A percentile compares a stretch with the other conserved stretches of the same genome.
Conservation (phyloP, 768 basidiomycete species). For the Coprinopsis sp. region DNA sequence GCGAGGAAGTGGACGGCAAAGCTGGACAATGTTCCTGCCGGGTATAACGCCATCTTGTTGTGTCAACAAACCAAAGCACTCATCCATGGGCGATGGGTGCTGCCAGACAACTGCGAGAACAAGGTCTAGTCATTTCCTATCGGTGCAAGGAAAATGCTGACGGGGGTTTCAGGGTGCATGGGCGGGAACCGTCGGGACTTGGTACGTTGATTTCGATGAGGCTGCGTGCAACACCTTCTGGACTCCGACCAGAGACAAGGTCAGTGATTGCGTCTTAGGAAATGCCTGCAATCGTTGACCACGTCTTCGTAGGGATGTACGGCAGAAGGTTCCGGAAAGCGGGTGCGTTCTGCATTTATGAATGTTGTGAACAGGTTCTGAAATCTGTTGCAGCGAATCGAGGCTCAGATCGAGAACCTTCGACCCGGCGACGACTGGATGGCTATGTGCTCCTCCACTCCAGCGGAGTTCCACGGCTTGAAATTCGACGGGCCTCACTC, state of each 20-base stretch:
- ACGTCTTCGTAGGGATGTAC: background rate
- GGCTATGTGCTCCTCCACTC: too few species aligned
- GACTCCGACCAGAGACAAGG: background rate
- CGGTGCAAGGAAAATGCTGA: background rate
- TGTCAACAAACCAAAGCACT: background rate
- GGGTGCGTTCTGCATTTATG: background rate
- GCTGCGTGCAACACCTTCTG: background rate
- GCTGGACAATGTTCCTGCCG: background rate
- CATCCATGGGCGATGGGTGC: background rate
- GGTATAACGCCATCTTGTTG: background rate
- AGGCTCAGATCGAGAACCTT: background rate
- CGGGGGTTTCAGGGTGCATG: constrained; percentile 1
- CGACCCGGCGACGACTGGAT: background rate
- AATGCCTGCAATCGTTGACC: background rate
- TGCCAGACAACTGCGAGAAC: background rate
- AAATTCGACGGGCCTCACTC: too few species aligned
- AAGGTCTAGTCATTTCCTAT: background rate
- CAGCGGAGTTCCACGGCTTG: too few species aligned
- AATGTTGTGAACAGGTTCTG: background rate
- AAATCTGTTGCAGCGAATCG: background rate
- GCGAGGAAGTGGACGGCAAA: background rate
- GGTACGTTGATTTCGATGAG: background rate
- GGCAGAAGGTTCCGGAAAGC: background rate
- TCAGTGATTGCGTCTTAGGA: background rate
- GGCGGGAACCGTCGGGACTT: background rate